Evolutionary conservation across 129 eudicot species (phyloP).

Genomic region (Erigeron canadensis): DNA sequence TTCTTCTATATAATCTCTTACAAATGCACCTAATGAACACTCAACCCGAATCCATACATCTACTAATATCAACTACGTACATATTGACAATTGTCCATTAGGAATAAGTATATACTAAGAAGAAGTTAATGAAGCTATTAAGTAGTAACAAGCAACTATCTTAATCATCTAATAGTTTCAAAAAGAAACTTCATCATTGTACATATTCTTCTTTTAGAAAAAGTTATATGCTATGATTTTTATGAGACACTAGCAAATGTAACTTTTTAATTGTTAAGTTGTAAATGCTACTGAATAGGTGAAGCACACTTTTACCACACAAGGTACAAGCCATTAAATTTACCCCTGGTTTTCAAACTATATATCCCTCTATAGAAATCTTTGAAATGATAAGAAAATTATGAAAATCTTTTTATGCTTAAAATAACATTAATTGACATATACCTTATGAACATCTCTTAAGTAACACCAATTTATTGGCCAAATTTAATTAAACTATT

Average conservation of each 20-base stretch:
- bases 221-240: slow-evolving; percentile 13
- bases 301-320: slow-evolving; percentile 17
- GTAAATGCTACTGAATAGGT: slow-evolving; percentile 1
- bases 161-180: too few relatives aligned
- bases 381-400: slow-evolving; percentile 24
- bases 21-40: neutral
- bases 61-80: too few relatives aligned
- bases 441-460: neutral
- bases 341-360: slow-evolving; percentile 14
- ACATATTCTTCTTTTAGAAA: neutral
- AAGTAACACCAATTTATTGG: neutral
- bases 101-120: neutral
- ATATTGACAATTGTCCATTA: too few relatives aligned
- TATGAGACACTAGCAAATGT: slow-evolving; percentile 19
- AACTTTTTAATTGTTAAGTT: slow-evolving; percentile 7
- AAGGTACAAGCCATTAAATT: slow-evolving; percentile 15
- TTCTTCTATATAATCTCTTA: neutral
- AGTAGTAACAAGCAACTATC: too few relatives aligned
- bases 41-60: neutral
- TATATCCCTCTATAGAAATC: slow-evolving; percentile 22
- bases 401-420: slow-evolving; percentile 23
- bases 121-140: neutral
- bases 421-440: slow-evolving; percentile 19
- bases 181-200: too few relatives aligned
- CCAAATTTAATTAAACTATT: too few relatives aligned